Base-by-base conservation (phyloP, 139 green algal genomes). In the Protoeuglena noctilucae region DNA sequence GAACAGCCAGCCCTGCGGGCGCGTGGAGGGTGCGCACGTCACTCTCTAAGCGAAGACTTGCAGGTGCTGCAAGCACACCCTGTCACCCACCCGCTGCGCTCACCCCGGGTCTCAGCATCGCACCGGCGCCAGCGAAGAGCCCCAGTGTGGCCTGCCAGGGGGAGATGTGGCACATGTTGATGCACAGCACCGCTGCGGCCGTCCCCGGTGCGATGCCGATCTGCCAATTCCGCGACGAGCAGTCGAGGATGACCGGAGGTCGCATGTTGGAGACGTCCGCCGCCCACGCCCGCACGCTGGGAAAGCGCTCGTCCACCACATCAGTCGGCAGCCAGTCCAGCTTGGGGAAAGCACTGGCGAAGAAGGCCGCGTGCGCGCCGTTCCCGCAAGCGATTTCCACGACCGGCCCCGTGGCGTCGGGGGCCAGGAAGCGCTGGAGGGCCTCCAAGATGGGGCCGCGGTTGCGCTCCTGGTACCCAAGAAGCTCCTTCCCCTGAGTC, bases 151-250 rank as follows among this genome's bases (percentile, higher is more conserved):
- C 66, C 14, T 26, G 46, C 61, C 62, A 70, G 0, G 75, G 73
- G 0, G 45, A 59, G 49, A 83, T 83, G 64, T 83, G 75, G 23
- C 41, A 64, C 70, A 78, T 66, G 58, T 78, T 81, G 41, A 64
- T 53, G 31, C 46, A 62, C 22, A 76, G 2, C 1, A 79, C 50
- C 3, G 60, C 24, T 5, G 17, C 34, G n/a, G 34, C 48, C 7
- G 29, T 23, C 28, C 6, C 27, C 16, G 1, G 6, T 19, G n/a
- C 2, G 6, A 9, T 2, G 16, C 24, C 53, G 18, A n/a, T 51
- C 14, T 31, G 22, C 48, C 29, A 67, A 1, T 22, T 49, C 9
- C 28, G 55, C 2, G 59, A 26, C 1, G 57, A 34, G 19, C 50
- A 55, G 55, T 74, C 65, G 22, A 78, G 64, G 22, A 48, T 1